Conservation (phyloP, 2,329 filamentous ascomycete species). For the Colletotrichum sp. region DNA sequence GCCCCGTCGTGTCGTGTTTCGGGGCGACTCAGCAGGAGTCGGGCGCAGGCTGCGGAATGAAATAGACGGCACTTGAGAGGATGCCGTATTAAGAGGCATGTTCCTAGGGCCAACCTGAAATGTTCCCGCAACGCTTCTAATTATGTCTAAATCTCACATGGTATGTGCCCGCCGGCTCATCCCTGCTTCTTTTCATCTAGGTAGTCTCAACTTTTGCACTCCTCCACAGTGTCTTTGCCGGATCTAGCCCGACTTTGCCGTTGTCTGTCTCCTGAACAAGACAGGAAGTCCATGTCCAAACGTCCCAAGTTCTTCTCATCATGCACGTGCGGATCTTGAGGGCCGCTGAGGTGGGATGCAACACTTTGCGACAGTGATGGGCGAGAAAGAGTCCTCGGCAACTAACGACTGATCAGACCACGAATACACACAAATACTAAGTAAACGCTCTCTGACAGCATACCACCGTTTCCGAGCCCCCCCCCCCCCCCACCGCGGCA, state of each 20-base stretch:
- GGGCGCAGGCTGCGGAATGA: background rate
- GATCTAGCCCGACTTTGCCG: background rate
- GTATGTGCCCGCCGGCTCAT: background rate
- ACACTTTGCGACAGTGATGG: background rate
- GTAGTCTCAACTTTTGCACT: background rate
- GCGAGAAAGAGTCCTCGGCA: background rate
- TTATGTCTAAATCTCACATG: background rate
- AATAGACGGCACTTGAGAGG: background rate
- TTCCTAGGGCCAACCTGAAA: background rate
- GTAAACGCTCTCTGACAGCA: background rate
- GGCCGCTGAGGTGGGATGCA: background rate
- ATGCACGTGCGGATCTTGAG: background rate
- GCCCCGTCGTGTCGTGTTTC: background rate
- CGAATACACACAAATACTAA: background rate
- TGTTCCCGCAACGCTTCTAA: background rate
- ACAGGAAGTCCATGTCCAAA: background rate
- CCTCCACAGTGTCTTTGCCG: background rate
- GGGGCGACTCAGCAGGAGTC: background rate
- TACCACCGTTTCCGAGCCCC: background rate
- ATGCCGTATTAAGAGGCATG: background rate
- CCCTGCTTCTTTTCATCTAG: background rate
- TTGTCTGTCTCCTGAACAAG: background rate
- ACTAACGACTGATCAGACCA: background rate
- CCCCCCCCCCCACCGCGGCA: too few relatives aligned
- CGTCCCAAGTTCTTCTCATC: background rate